These are phyloP conservation scores for Platanus orientalis DNA, from an alignment of 164 flowering plant species.

Conservation along the genomic window DNA sequence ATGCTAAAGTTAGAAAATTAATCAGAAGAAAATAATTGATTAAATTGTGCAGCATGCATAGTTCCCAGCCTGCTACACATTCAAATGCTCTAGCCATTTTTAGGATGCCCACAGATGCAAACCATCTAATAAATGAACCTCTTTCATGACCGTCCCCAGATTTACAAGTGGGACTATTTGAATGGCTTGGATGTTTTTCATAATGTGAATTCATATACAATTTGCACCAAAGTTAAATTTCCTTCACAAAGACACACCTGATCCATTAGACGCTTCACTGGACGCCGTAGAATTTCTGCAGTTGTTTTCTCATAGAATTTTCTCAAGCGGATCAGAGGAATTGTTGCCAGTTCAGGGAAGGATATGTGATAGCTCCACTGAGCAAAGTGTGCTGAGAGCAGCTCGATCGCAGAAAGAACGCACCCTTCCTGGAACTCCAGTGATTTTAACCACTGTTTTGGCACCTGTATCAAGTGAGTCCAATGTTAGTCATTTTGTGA, in stretches of 20 bases:
- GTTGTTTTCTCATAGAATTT: slow-evolving; percentile 53
- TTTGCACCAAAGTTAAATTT: too few species aligned
- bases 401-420: slow-evolving; percentile 55
- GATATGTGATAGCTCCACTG: slow-evolving; percentile 95
- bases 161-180: not conserved
- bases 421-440: slow-evolving; percentile 59
- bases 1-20: not conserved
- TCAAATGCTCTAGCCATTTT: too few species aligned
- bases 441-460: slow-evolving; percentile 73
- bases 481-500: not conserved
- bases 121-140: not conserved
- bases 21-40: too few species aligned
- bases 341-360: slow-evolving; percentile 88
- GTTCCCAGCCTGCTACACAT: not conserved
- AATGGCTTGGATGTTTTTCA: not conserved
- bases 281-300: slow-evolving; percentile 50
- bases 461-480: slow-evolving; percentile 50
- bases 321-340: slow-evolving; percentile 65
- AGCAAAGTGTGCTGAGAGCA: slow-evolving; percentile 67
- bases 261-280: slow-evolving; percentile 71
- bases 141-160: not conserved
- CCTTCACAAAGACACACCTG: slow-evolving; percentile 41
- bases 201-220: not conserved
- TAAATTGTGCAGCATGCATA: too few species aligned
- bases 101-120: too few species aligned